These are phyloP conservation scores for Cordyceps fumosorosea DNA, from an alignment of 2,329 filamentous ascomycete genomes.

Conservation along the genomic window DNA sequence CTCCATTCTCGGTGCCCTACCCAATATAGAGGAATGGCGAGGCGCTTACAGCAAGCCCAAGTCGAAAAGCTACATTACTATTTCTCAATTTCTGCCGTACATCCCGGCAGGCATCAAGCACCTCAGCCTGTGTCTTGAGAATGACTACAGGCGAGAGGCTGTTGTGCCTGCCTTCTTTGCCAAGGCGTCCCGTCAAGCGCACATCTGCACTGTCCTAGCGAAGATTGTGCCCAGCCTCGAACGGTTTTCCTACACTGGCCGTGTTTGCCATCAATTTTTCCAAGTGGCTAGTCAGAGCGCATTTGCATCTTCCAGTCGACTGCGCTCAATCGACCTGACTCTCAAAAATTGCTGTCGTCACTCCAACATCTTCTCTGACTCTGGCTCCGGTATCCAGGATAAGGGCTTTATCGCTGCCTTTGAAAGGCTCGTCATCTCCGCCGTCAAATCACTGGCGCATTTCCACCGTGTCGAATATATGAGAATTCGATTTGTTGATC, in stretches of 20 bases:
- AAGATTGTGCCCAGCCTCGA: slow-evolving; percentile 55
- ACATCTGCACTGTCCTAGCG: slow-evolving; percentile 61
- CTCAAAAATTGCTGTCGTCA: slow-evolving; percentile 68
- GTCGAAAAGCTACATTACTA: slow-evolving; percentile 64
- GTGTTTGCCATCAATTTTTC: slow-evolving; percentile 65
- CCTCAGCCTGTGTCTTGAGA: slow-evolving; percentile 63
- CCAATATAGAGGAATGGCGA: slow-evolving; percentile 57
- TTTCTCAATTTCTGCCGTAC: slow-evolving; percentile 55
- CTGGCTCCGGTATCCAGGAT: slow-evolving; percentile 64
- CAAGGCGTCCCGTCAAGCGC: slow-evolving; percentile 52
- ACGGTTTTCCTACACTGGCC: slow-evolving; percentile 65
- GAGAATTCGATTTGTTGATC: slow-evolving; percentile 67
- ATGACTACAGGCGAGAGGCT: slow-evolving; percentile 61
- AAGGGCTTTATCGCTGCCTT: slow-evolving; percentile 66
- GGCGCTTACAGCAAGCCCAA: slow-evolving; percentile 66
- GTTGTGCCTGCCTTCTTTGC: slow-evolving; percentile 53
- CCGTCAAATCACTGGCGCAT: slow-evolving; percentile 52
- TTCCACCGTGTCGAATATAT: slow-evolving; percentile 57
- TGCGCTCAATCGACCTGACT: slow-evolving; percentile 63
- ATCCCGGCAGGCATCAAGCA: slow-evolving; percentile 54
- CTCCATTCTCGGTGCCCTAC: slow-evolving; percentile 54
- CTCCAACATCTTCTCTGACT: slow-evolving; percentile 49
- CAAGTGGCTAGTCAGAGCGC: slow-evolving; percentile 46
- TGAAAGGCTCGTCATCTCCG: slow-evolving; percentile 59
- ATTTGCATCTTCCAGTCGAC: slow-evolving; percentile 40